Evolutionary conservation across 371 early-diverging fungal genomes (phyloP).

Genomic region (Mucor piriformis): DNA sequence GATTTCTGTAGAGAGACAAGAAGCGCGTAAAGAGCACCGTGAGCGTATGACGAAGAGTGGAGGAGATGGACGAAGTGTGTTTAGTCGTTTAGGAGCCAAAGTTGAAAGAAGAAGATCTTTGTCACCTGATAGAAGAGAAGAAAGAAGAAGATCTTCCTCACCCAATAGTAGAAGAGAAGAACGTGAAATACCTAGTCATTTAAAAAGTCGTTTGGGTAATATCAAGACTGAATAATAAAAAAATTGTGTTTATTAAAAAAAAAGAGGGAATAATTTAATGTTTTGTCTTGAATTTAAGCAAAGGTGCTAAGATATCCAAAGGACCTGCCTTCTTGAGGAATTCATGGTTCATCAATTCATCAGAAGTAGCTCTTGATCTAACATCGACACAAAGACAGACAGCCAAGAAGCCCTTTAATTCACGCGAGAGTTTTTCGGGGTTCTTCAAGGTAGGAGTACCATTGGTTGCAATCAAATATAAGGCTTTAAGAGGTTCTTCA

Average conservation of each 20-base stretch:
- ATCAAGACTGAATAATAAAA: slow-evolving; percentile 1
- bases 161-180: neutral
- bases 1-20: neutral
- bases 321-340: slow-evolving; percentile 71
- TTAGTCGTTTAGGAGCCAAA: slow-evolving; percentile 28
- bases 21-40: slow-evolving; percentile 8
- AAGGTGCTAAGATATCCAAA: slow-evolving; percentile 53
- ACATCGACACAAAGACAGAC: slow-evolving; percentile 91
- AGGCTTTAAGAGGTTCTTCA: slow-evolving; percentile 92
- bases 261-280: slow-evolving; percentile 10
- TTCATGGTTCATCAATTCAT: slow-evolving; percentile 80
- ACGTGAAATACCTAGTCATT: slow-evolving; percentile 17
- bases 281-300: slow-evolving; percentile 54
- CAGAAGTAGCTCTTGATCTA: slow-evolving; percentile 78
- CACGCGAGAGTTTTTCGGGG: slow-evolving; percentile 79
- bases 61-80: slow-evolving; percentile 27
- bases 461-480: slow-evolving; percentile 95
- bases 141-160: slow-evolving; percentile 1
- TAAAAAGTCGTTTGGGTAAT: slow-evolving; percentile 16
- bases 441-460: slow-evolving; percentile 93
- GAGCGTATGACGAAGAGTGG: slow-evolving; percentile 22
- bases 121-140: neutral
- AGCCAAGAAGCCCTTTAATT: slow-evolving; percentile 87
- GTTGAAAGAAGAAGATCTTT: neutral
- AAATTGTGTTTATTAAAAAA: neutral